Percentiles rank a stretch among this genome's conserved stretches.
Conservation (phyloP, 805 yeast genomes). For the Jamesozyma hellenica region DNA sequence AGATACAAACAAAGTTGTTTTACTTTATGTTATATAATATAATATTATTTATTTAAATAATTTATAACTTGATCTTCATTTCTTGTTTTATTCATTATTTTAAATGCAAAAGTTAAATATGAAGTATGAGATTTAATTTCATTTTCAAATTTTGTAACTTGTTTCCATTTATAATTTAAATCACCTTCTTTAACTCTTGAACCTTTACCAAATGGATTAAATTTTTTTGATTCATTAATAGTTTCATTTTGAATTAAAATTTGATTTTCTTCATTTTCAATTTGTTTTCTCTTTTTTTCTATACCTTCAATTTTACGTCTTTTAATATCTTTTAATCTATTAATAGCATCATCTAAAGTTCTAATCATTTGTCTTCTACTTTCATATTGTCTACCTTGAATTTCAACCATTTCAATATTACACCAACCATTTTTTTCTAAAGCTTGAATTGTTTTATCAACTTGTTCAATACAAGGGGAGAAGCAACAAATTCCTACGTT, state of each 20-base stretch:
- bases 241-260: slow-evolving; percentile 13
- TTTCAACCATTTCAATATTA: slow-evolving; percentile 83
- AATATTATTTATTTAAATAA: neutral
- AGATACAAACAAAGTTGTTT: neutral
- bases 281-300: slow-evolving; percentile 39
- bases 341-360: slow-evolving; percentile 68
- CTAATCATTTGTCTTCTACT: slow-evolving; percentile 83
- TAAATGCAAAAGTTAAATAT: slow-evolving; percentile 79
- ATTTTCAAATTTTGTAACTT: slow-evolving; percentile 73
- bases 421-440: slow-evolving; percentile 73
- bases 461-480: slow-evolving; percentile 97
- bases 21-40: neutral
- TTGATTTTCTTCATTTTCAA: slow-evolving; percentile 18
- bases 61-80: slow-evolving; percentile 4
- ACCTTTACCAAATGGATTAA: slow-evolving; percentile 91
- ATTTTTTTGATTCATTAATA: slow-evolving; percentile 34
- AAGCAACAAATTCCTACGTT: slow-evolving; percentile 81
- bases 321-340: slow-evolving; percentile 70
- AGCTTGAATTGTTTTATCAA: slow-evolving; percentile 71
- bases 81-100: slow-evolving; percentile 24
- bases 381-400: slow-evolving; percentile 77
- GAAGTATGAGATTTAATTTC: slow-evolving; percentile 93
- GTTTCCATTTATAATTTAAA: slow-evolving; percentile 62
- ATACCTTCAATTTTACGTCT: slow-evolving; percentile 57
- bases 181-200: slow-evolving; percentile 82